Base-by-base conservation (phyloP, 257 asterid species). In the Misopates orontium region DNA sequence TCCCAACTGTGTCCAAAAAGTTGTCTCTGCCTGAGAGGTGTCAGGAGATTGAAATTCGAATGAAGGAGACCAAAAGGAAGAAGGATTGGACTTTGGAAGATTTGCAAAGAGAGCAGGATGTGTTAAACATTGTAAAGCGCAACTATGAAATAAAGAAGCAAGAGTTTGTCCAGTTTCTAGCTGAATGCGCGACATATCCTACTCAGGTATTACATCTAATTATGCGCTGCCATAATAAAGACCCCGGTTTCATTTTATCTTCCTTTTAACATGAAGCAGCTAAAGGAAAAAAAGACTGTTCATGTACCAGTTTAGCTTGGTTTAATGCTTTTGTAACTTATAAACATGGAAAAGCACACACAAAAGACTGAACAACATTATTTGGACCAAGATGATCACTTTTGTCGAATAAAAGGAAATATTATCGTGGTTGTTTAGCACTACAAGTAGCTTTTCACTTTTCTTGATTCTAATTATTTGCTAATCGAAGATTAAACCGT, bases 11-110 rank as follows among this genome's bases (percentile, higher is more conserved):
- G 71, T 75, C 86, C 49, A 76, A 75, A 47, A 80, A 44, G 55
- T 58, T 66, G 13, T 62, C 41, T 76, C 77, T 63, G 28, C 79
- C 89, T 10, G 79, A 65, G 58, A 69, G n/a, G 71, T 81, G 73
- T 73, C 69, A 44, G 56, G 86, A 76, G 60, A 70, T 61, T 32
- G 89, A 83, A 77, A 78, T 31, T 51, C 79, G 32, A 64, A 45
- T 87, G 64, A 89, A 87, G 82, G 92, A 83, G 77, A 71, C 60
- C 7, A 76, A 65, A 56, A 85, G 97, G 96, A 83, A 80, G 80
- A 89, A 81, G 76, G 85, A 74, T 9, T 82, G 94, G 62, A 23
- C 81, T 22, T 0, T 36, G 66, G 95, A 89, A 55, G 97, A 89
- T 71, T 54, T 87, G 74, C 79, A 74, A 78, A 79, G 91, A 76